phyloP scores from a whole-genome alignment of 441 rosid species.

The Pelargonium myrrhifolium region DNA sequence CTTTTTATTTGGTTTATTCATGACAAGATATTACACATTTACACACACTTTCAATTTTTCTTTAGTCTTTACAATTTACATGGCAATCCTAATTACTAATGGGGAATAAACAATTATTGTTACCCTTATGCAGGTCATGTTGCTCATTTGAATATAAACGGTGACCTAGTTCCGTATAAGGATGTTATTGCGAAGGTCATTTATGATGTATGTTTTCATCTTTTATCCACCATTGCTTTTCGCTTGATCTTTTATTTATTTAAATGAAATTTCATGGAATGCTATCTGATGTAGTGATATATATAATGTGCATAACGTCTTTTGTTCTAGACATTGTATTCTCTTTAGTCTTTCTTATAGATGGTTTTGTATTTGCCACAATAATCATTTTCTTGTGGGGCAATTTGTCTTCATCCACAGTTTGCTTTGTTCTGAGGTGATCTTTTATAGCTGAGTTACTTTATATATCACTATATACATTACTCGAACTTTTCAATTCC shows the following conservation, averaged over 20 bases:
- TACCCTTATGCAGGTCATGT: constrained; percentile 61
- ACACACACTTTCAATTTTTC: not conserved
- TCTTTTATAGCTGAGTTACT: not conserved
- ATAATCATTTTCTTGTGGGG: too few relatives aligned
- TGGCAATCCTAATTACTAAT: constrained; percentile 7
- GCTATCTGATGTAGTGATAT: not conserved
- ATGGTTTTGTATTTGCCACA: not conserved
- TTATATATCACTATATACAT: not conserved
- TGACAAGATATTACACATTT: not conserved
- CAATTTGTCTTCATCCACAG: too few relatives aligned
- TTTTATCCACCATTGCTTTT: constrained; percentile 10
- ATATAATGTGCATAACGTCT: not conserved
- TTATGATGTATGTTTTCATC: constrained; percentile 53
- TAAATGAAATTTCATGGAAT: not conserved
- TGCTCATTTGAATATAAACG: constrained; percentile 85
- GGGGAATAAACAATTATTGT: constrained; percentile 21
- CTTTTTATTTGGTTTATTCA: not conserved
- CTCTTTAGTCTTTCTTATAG: not conserved
- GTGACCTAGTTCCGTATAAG: constrained; percentile 71
- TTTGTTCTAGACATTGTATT: not conserved
- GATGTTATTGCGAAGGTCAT: constrained; percentile 86
- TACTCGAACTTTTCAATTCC: not conserved
- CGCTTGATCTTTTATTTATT: not conserved
- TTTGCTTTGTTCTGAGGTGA: not conserved
- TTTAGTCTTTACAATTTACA: not conserved